These are phyloP conservation scores for Septoria petroselini DNA, from an alignment of 2,329 filamentous ascomycete genomes.

Conservation along the genomic window DNA sequence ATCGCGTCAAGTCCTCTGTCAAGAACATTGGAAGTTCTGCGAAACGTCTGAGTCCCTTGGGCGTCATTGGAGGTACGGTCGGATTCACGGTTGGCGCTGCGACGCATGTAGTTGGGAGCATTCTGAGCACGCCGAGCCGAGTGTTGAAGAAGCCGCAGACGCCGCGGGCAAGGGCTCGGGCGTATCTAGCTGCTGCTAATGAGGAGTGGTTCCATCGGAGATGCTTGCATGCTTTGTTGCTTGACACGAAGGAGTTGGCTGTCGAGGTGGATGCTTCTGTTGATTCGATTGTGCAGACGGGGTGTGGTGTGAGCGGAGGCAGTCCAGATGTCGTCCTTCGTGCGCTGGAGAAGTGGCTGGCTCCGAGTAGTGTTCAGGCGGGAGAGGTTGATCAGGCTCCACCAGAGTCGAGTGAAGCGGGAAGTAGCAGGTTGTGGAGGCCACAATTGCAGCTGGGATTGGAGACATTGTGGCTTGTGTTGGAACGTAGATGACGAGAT, in stretches of 20 bases:
- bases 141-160: constrained; percentile 22
- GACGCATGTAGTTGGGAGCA: constrained; percentile 19
- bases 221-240: constrained; percentile 19
- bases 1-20: constrained; percentile 16
- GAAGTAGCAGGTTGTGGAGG: constrained; percentile 3
- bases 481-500: constrained; percentile 1
- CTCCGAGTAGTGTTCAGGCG: not conserved
- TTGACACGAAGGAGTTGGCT: constrained; percentile 20
- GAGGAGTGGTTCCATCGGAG: constrained; percentile 23
- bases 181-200: constrained; percentile 25
- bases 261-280: constrained; percentile 5
- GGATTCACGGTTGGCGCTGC: constrained; percentile 21
- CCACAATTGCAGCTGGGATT: constrained; percentile 17
- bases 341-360: constrained; percentile 11
- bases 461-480: constrained; percentile 20
- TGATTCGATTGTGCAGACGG: constrained; percentile 5
- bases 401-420: constrained; percentile 8
- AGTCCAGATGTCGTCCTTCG: constrained; percentile 12
- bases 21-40: constrained; percentile 20
- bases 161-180: constrained; percentile 22
- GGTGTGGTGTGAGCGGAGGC: not conserved
- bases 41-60: constrained; percentile 20
- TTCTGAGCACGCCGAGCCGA: constrained; percentile 14
- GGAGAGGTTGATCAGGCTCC: not conserved
- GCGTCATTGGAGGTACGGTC: constrained; percentile 21